Percentiles rank a stretch among this genome's conserved stretches.
These are phyloP conservation scores for Colletotrichum higginsianum DNA, from an alignment of 2,329 filamentous ascomycete genomes.

Conservation along the genomic window DNA sequence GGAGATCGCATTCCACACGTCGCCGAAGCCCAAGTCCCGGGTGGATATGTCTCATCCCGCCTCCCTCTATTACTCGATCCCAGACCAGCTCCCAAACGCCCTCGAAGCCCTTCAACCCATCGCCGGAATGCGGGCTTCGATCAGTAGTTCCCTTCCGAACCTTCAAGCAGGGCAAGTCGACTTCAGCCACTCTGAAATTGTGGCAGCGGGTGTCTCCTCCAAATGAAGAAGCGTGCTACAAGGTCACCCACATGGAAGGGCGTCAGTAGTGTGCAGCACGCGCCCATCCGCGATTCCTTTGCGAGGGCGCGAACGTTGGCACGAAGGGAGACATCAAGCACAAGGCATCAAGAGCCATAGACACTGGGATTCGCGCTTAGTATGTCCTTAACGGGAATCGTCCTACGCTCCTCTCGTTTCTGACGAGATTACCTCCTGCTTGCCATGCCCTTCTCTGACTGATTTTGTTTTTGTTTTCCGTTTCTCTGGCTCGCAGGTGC, in stretches of 20 bases:
- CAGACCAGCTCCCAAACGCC: slow-evolving; percentile 11
- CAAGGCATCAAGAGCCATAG: slow-evolving; percentile 11
- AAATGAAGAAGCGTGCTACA: slow-evolving; percentile 23
- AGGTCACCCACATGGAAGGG: slow-evolving; percentile 21
- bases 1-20: slow-evolving; percentile 28
- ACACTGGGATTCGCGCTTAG: slow-evolving; percentile 28
- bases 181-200: slow-evolving; percentile 22
- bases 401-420: slow-evolving; percentile 25
- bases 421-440: slow-evolving; percentile 30
- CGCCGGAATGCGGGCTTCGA: slow-evolving; percentile 34
- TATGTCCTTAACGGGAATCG: slow-evolving; percentile 22
- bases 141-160: slow-evolving; percentile 17
- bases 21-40: slow-evolving; percentile 16
- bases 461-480: slow-evolving; percentile 41
- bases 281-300: slow-evolving; percentile 31
- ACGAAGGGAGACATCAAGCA: slow-evolving; percentile 33
- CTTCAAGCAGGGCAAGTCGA: slow-evolving; percentile 23
- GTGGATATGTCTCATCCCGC: slow-evolving; percentile 37
- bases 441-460: slow-evolving; percentile 29
- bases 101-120: slow-evolving; percentile 31
- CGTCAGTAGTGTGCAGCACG: slow-evolving; percentile 12
- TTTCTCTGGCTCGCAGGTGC: slow-evolving; percentile 40
- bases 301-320: slow-evolving; percentile 39
- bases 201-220: slow-evolving; percentile 8
- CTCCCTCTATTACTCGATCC: slow-evolving; percentile 31